Evolutionary conservation across 73 alveolate genomes (phyloP), one percentile per base, ranked within the genome.

Genomic region (Urostyla sp.): DNA sequence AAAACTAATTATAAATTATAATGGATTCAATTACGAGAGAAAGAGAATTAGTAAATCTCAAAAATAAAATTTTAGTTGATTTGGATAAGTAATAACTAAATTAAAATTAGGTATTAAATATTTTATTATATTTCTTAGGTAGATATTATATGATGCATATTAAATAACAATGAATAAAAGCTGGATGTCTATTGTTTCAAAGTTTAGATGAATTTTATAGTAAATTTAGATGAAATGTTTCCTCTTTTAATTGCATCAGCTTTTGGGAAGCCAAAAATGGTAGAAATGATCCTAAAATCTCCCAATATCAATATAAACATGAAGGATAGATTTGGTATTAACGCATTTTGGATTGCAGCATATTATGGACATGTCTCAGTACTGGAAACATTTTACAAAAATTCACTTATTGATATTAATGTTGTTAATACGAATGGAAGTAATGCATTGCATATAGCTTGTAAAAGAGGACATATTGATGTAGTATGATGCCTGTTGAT

Each of bases 371-470:
- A 66, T 26, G 6, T 28, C 21, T 38, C 2, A n/a, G 43, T 52
- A 15, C 20, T 75, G 48, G 36, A 35, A 23, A 11, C 38, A 0
- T 34, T 75, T 0, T 38, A 37, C 31, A 2, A 34, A 34, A 8
- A 51, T 0, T 53, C 55, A 20, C 10, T 11, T 15, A 75, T 75
- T 13, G 87, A 75, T 46, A 57, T 75, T 2, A 28, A 31, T 26
- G 48, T 15, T 1, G 26, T 16, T 23, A 75, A 75, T 38, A 7
- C 18, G 5, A 13, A 27, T 24, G 87, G 87, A 3, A 75, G 78
- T 38, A 76, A 76, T 57, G 69, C 79, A 13, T 23, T 76, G 54
- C 88, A 76, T 38, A 40, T 76, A 0, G 88, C 88, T 6, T 67
- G 24, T 13, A 58, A 76, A 46, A 57, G 43, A 58, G 23, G 36